Conservation (phyloP, 257 asterid genomes). For the Penstemon eatonii region DNA sequence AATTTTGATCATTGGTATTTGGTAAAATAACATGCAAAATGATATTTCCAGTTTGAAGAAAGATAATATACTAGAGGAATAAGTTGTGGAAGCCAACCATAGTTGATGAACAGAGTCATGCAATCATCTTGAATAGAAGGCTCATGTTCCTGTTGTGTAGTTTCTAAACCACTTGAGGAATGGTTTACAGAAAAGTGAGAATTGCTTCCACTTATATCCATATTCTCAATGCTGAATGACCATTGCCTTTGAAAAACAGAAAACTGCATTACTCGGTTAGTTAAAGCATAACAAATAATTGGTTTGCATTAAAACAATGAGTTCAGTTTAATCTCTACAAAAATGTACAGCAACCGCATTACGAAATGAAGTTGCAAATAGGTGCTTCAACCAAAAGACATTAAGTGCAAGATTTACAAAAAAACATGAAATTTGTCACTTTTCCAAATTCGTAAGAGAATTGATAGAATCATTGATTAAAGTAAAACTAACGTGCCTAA, state of each 20-base stretch:
- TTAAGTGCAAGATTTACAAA: not conserved
- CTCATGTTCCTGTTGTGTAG: constrained; percentile 16
- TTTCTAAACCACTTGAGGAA: constrained; percentile 14
- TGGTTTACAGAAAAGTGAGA: not conserved
- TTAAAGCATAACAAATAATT: not conserved
- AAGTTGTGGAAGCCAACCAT: constrained; percentile 22
- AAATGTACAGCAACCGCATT: not conserved
- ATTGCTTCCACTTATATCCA: constrained; percentile 26
- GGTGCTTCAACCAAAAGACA: not conserved
- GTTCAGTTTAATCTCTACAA: constrained; percentile 5
- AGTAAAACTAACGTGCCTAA: too few species aligned
- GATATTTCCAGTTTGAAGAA: too few species aligned
- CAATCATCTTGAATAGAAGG: constrained; percentile 25
- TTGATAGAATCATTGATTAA: too few species aligned
- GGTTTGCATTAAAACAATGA: constrained; percentile 1
- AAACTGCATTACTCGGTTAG: constrained; percentile 5
- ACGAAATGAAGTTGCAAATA: not conserved
- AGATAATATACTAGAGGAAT: too few species aligned
- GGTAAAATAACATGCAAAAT: too few species aligned
- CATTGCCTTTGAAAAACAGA: constrained; percentile 18
- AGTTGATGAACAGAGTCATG: constrained; percentile 31
- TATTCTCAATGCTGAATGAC: constrained; percentile 10
- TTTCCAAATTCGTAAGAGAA: not conserved
- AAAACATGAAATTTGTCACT: not conserved
- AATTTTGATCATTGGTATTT: too few species aligned